Evolutionary conservation across 345 rosid species (phyloP).

Genomic region (Fremontodendron californicum): DNA sequence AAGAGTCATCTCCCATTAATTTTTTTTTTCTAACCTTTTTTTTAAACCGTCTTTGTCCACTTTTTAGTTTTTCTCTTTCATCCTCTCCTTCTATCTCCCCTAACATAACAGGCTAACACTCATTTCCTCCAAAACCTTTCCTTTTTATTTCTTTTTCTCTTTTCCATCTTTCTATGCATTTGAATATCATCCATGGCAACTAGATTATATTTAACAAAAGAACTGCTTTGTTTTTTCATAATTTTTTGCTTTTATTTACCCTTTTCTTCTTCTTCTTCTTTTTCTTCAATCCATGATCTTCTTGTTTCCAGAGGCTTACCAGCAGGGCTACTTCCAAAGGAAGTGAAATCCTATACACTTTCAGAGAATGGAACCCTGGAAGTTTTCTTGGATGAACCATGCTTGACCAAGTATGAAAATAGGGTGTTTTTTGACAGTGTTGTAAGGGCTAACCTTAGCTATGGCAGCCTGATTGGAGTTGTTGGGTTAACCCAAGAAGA

Average conservation of each 20-base stretch:
- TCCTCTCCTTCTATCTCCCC: neutral
- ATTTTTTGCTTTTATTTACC: constrained; percentile 14
- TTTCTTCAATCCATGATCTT: constrained; percentile 61
- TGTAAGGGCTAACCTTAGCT: constrained; percentile 79
- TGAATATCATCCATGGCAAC: constrained; percentile 22
- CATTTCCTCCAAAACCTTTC: constrained; percentile 13
- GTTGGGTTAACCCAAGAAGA: constrained; percentile 74
- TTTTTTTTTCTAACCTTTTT: neutral
- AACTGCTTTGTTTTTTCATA: neutral
- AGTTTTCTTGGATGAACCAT: constrained; percentile 71
- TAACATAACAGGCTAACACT: neutral
- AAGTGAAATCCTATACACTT: constrained; percentile 61
- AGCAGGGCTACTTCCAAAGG: constrained; percentile 73
- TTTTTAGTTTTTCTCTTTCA: constrained; percentile 5
- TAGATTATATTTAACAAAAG: constrained; percentile 9
- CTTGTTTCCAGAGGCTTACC: constrained; percentile 83
- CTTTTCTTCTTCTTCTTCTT: constrained; percentile 8
- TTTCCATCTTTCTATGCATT: constrained; percentile 7
- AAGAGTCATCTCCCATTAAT: constrained; percentile 15
- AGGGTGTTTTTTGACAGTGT: constrained; percentile 64
- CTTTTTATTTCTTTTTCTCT: neutral
- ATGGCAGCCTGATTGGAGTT: constrained; percentile 64
- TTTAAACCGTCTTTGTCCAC: constrained; percentile 24
- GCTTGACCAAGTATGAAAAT: constrained; percentile 64
- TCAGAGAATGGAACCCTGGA: constrained; percentile 58